phyloP scores from a whole-genome alignment of 352 stramenopile species.

The Pythium dissotocum region DNA sequence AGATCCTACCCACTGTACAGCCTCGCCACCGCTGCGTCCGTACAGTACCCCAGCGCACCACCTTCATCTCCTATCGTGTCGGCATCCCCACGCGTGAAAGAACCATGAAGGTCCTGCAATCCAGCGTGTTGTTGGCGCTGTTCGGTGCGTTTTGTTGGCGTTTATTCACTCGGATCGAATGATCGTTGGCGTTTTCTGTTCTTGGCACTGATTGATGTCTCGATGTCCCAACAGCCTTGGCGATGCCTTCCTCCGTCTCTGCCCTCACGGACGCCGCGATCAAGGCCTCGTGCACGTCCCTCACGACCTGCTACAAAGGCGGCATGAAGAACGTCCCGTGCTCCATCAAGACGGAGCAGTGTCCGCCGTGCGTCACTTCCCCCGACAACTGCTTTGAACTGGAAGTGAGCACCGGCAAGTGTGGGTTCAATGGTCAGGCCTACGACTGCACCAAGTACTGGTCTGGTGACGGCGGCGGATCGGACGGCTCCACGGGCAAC shows the following conservation, averaged over 20 bases:
- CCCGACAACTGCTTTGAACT: slow-evolving; percentile 35
- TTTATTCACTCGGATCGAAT: neutral
- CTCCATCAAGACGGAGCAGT: slow-evolving; percentile 27
- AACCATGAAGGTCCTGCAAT: slow-evolving; percentile 23
- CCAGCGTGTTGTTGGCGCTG: slow-evolving; percentile 11
- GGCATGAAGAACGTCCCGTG: slow-evolving; percentile 18
- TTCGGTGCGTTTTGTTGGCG: slow-evolving; percentile 18
- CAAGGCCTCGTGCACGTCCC: slow-evolving; percentile 22
- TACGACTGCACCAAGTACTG: slow-evolving; percentile 33
- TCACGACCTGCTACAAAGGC: slow-evolving; percentile 39
- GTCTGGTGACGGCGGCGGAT: neutral
- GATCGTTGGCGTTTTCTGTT: slow-evolving; percentile 5
- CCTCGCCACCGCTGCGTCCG: neutral
- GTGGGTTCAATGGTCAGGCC: slow-evolving; percentile 35
- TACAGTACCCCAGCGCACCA: no score
- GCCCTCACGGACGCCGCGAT: slow-evolving; percentile 2
- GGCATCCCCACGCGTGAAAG: neutral
- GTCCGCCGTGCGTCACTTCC: slow-evolving; percentile 40
- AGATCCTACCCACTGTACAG: neutral
- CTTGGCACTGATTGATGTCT: neutral
- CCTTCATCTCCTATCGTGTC: neutral
- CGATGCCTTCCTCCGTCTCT: slow-evolving; percentile 1
- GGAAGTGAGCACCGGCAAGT: slow-evolving; percentile 20
- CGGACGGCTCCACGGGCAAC: slow-evolving; percentile 11
- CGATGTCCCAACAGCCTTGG: slow-evolving; percentile 16